Conservation (phyloP, 2,329 filamentous ascomycete species). For the Gaeumannomyces sp. region DNA sequence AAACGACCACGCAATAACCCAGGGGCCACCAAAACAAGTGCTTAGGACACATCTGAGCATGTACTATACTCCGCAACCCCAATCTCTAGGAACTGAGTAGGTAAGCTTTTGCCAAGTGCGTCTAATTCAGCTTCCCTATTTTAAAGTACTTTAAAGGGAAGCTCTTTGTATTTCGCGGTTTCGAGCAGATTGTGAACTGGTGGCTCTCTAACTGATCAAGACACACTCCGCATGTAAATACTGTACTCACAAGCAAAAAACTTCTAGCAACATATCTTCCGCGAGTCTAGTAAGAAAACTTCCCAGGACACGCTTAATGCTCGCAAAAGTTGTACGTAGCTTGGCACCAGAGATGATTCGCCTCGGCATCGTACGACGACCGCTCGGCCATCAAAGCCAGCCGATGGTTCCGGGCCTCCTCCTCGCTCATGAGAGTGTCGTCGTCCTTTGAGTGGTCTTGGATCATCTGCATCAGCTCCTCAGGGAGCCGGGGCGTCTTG, state of each 20-base stretch:
- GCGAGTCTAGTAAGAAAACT: neutral
- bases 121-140: too few species aligned
- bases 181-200: too few species aligned
- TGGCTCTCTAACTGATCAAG: too few species aligned
- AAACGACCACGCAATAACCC: too few species aligned
- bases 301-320: neutral
- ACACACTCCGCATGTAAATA: neutral
- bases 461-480: conserved; percentile 1
- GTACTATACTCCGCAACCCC: too few species aligned
- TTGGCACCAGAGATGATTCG: neutral
- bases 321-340: conserved; percentile 2
- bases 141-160: too few species aligned
- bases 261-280: neutral
- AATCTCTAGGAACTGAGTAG: too few species aligned
- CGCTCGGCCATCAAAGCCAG: conserved; percentile 2
- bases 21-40: too few species aligned
- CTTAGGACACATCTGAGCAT: too few species aligned
- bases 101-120: too few species aligned
- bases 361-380: neutral
- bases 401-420: neutral
- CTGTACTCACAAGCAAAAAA: neutral
- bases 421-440: neutral
- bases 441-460: neutral
- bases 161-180: too few species aligned
- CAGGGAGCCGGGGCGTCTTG: neutral